Percentiles rank a stretch among this genome's conserved stretches.
Conservation (phyloP, 1,139 yeast species). For the Kodamaea ohmeri region DNA sequence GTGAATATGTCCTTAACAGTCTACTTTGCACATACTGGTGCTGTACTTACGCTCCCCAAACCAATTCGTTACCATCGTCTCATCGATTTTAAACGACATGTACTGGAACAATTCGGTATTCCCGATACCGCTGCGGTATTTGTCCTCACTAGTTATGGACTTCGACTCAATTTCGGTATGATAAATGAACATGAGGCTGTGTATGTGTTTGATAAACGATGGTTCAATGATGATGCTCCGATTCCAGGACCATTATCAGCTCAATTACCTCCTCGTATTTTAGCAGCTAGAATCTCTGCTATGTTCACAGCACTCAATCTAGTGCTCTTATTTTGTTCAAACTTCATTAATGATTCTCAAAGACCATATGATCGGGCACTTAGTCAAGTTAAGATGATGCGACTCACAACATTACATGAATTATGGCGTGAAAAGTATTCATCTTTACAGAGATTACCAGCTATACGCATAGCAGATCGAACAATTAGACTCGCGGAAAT, state of each 20-base stretch:
- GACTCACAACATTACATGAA: constrained; percentile 44
- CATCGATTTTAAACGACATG: constrained; percentile 19
- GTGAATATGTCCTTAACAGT: constrained; percentile 23
- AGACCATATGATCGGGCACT: constrained; percentile 50
- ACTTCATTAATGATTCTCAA: constrained; percentile 50
- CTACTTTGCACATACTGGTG: constrained; percentile 43
- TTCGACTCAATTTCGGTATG: constrained; percentile 53
- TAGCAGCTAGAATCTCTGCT: constrained; percentile 25
- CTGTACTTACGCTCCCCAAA: constrained; percentile 34
- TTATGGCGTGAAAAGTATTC: constrained; percentile 49
- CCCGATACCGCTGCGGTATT: constrained; percentile 44
- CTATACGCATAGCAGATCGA: constrained; percentile 19
- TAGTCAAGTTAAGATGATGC: constrained; percentile 46
- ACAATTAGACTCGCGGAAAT: constrained; percentile 22
- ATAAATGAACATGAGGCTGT: constrained; percentile 48
- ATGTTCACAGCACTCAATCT: constrained; percentile 54
- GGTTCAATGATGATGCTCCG: constrained; percentile 27
- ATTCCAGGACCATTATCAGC: not conserved
- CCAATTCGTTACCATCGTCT: constrained; percentile 41
- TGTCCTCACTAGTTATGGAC: constrained; percentile 64
- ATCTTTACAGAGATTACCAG: constrained; percentile 38
- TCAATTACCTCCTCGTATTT: not conserved
- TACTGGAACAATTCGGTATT: constrained; percentile 17
- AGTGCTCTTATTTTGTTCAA: constrained; percentile 56
- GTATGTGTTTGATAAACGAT: constrained; percentile 58